A percentile compares a stretch with the other conserved stretches of the same genome.
phyloP scores from a whole-genome alignment of 1,284 basidiomycete genomes.

The Fomitiporia mediterranea region DNA sequence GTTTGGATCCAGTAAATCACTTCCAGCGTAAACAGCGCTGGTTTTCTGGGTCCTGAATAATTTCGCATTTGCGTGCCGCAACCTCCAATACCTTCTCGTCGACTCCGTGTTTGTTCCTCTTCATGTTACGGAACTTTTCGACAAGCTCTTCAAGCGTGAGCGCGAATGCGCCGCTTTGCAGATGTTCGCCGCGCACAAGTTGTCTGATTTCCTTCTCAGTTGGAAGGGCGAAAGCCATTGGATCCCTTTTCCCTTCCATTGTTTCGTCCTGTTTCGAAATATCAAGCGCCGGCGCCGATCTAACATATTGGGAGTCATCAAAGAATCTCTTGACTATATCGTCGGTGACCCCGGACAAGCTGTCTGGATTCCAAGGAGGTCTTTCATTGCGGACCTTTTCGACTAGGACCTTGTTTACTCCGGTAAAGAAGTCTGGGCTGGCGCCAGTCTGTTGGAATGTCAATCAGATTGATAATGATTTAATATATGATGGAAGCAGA shows the following conservation, averaged over 20 bases:
- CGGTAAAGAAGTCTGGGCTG: conserved; percentile 77
- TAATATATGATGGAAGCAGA: conserved; percentile 3
- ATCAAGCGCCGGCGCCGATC: conserved; percentile 44
- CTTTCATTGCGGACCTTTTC: conserved; percentile 50
- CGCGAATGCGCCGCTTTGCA: conserved; percentile 52
- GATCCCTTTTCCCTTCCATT: conserved; percentile 31
- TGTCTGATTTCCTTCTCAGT: conserved; percentile 61
- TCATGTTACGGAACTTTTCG: conserved; percentile 43
- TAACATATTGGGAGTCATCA: conserved; percentile 44
- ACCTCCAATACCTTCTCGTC: conserved; percentile 73
- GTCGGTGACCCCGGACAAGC: conserved; percentile 50
- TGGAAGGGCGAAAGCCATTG: conserved; percentile 59
- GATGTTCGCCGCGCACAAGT: conserved; percentile 55
- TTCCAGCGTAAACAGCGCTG: conserved; percentile 56
- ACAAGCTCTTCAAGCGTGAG: conserved; percentile 59
- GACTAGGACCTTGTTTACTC: conserved; percentile 72
- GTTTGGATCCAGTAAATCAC: not conserved
- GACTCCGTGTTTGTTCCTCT: conserved; percentile 61
- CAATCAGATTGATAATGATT: not conserved
- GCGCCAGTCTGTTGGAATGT: conserved; percentile 51
- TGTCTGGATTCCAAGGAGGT: conserved; percentile 65
- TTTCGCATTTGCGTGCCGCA: conserved; percentile 53
- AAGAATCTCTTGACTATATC: conserved; percentile 61
- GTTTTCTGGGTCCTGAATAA: conserved; percentile 50
- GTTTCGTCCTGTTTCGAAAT: conserved; percentile 36